These are phyloP conservation scores for Fonsecaea pugnacius DNA, from an alignment of 2,329 filamentous ascomycete species.

Conservation along the genomic window DNA sequence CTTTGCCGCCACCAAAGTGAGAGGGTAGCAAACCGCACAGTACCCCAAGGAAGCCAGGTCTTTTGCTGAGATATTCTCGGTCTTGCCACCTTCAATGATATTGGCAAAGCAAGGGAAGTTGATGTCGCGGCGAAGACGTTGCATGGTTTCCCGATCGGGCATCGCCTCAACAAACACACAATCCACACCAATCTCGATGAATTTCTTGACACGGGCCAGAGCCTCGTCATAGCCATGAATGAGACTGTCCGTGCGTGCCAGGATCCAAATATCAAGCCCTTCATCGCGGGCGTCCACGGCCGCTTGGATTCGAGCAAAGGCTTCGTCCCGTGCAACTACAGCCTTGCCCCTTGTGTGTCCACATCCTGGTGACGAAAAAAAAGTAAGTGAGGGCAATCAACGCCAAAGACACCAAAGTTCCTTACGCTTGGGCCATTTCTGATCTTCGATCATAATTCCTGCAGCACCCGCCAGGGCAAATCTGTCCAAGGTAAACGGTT, in stretches of 20 bases:
- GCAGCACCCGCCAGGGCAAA: conserved; percentile 46
- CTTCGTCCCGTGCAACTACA: conserved; percentile 53
- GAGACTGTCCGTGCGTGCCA: conserved; percentile 52
- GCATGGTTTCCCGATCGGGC: conserved; percentile 52
- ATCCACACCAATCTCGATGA: conserved; percentile 52
- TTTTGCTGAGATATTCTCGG: conserved; percentile 48
- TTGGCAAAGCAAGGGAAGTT: conserved; percentile 51
- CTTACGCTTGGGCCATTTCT: conserved; percentile 56
- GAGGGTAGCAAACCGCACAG: conserved; percentile 51
- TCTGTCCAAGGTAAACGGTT: background rate
- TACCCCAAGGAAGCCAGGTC: conserved; percentile 48
- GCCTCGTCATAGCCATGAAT: conserved; percentile 54
- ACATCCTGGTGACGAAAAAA: conserved; percentile 41
- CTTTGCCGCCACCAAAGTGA: conserved; percentile 52
- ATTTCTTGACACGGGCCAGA: conserved; percentile 47
- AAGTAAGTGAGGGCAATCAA: background rate
- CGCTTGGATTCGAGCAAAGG: conserved; percentile 53
- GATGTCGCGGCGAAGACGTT: conserved; percentile 45
- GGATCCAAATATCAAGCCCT: conserved; percentile 53
- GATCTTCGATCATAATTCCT: conserved; percentile 53
- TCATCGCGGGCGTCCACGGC: conserved; percentile 53
- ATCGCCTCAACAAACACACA: conserved; percentile 54
- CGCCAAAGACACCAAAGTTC: background rate
- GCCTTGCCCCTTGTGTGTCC: conserved; percentile 54
- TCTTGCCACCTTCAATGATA: conserved; percentile 51